A percentile compares a stretch with the other conserved stretches of the same genome.
Conservation (phyloP, 2,329 filamentous ascomycete species). For the Aspergillus aculeatus region DNA sequence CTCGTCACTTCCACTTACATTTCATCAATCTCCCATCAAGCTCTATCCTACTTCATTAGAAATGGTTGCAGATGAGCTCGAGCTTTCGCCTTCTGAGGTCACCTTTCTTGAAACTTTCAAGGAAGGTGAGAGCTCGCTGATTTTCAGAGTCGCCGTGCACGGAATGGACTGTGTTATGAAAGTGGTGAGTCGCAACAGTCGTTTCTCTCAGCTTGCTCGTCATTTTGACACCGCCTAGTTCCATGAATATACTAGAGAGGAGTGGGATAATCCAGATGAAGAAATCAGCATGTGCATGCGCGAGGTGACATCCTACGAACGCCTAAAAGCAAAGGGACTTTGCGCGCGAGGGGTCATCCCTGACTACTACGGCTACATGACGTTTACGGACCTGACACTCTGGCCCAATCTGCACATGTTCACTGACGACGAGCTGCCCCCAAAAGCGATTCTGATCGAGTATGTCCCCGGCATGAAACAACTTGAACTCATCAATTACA, state of each 20-base stretch:
- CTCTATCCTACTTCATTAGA: too few species aligned
- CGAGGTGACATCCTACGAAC: conserved; percentile 19
- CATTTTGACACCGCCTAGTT: conserved; percentile 10
- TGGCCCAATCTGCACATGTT: conserved; percentile 17
- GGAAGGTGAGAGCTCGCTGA: conserved; percentile 10
- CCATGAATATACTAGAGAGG: conserved; percentile 7
- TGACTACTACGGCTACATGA: conserved; percentile 18
- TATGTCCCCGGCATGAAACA: conserved; percentile 16
- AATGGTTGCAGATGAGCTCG: neutral
- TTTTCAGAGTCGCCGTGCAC: conserved; percentile 16
- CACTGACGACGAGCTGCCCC: conserved; percentile 14
- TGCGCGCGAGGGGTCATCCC: conserved; percentile 16
- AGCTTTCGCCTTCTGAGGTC: conserved; percentile 6
- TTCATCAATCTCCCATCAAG: too few species aligned
- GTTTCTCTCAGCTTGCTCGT: neutral
- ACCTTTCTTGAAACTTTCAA: conserved; percentile 12
- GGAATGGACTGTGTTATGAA: conserved; percentile 16
- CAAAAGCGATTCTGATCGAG: conserved; percentile 18
- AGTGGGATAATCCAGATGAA: conserved; percentile 9
- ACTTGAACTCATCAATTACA: neutral
- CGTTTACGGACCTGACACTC: conserved; percentile 8
- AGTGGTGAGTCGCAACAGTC: conserved; percentile 10
- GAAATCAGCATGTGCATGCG: conserved; percentile 18
- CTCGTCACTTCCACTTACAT: too few species aligned
- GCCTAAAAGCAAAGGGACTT: conserved; percentile 19